A percentile compares a stretch with the other conserved stretches of the same genome.
These are phyloP conservation scores for Clitopilus passeckerianus DNA, from an alignment of 768 basidiomycete genomes.

Conservation along the genomic window DNA sequence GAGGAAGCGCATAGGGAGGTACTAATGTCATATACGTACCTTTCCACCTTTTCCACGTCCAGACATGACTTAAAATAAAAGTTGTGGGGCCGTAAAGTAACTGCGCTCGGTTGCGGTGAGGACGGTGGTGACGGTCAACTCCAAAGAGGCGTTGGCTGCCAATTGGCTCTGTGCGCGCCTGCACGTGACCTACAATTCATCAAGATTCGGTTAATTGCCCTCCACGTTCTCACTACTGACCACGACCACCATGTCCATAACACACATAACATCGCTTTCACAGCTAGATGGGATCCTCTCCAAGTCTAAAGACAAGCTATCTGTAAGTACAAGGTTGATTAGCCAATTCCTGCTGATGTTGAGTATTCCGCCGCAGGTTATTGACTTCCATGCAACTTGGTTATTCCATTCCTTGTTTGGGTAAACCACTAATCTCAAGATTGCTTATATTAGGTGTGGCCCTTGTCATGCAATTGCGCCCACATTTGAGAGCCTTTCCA, in stretches of 20 bases:
- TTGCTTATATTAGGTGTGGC: constrained; percentile 56
- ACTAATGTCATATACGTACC: constrained; percentile 18
- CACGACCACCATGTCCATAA: constrained; percentile 44
- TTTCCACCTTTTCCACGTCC: constrained; percentile 87
- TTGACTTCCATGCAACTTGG: constrained; percentile 88
- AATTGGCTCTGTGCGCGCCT: background rate
- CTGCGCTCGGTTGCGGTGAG: constrained; percentile 8
- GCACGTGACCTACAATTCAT: background rate
- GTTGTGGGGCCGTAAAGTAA: background rate
- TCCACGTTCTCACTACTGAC: background rate
- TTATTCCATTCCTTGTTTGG: constrained; percentile 20
- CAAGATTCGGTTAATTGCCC: background rate
- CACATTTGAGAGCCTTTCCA: constrained; percentile 62
- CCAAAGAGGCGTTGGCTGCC: background rate
- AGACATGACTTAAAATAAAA: constrained; percentile 41
- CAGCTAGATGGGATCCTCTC: constrained; percentile 58
- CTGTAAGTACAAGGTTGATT: constrained; percentile 32
- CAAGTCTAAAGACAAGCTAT: constrained; percentile 57
- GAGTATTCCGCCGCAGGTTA: constrained; percentile 43
- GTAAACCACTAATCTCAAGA: too few species aligned
- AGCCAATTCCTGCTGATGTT: constrained; percentile 1
- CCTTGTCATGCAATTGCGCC: constrained; percentile 86
- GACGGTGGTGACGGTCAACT: constrained; percentile 5
- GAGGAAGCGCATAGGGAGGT: background rate
- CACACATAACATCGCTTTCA: constrained; percentile 56